Evolutionary conservation across 805 yeast genomes (phyloP).

Genomic region (Metschnikowia noctiluminum): DNA sequence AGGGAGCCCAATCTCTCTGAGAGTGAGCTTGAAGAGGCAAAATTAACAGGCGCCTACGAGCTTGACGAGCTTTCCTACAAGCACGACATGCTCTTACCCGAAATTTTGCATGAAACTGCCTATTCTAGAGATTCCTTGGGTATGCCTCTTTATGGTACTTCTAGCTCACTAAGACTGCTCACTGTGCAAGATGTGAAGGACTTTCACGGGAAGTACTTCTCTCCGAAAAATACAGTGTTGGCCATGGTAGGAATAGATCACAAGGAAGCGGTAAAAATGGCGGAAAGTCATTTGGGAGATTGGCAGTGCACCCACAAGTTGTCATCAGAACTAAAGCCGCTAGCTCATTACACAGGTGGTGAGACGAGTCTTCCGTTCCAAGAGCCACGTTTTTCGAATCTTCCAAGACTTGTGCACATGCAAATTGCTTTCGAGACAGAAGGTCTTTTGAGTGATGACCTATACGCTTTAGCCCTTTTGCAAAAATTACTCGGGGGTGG

Average conservation of each 20-base stretch:
- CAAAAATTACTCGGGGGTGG: slow-evolving; percentile 95
- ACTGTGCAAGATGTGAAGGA: slow-evolving; percentile 49
- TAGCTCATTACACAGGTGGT: slow-evolving; percentile 57
- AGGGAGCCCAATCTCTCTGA: slow-evolving; percentile 63
- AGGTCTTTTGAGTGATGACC: slow-evolving; percentile 77
- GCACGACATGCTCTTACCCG: slow-evolving; percentile 85
- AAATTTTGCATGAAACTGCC: slow-evolving; percentile 83
- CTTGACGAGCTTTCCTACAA: slow-evolving; percentile 77
- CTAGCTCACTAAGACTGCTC: slow-evolving; percentile 57
- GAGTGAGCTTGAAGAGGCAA: slow-evolving; percentile 71
- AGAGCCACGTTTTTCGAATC: slow-evolving; percentile 39
- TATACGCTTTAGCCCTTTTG: slow-evolving; percentile 84
- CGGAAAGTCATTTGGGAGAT: slow-evolving; percentile 60
- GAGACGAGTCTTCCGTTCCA: slow-evolving; percentile 38
- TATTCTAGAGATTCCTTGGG: slow-evolving; percentile 74
- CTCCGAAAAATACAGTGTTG: slow-evolving; percentile 78
- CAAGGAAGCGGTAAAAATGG: slow-evolving; percentile 61
- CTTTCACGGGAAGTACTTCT: slow-evolving; percentile 65
- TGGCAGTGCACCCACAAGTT: slow-evolving; percentile 33
- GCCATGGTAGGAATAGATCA: slow-evolving; percentile 86
- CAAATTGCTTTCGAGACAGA: slow-evolving; percentile 87
- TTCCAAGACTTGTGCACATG: slow-evolving; percentile 80
- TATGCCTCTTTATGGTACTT: slow-evolving; percentile 78
- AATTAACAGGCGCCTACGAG: slow-evolving; percentile 74
- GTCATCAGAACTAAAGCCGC: slow-evolving; percentile 42